These are phyloP conservation scores for Cladosporium sp. DNA, from an alignment of 2,329 filamentous ascomycete genomes.

Conservation along the genomic window DNA sequence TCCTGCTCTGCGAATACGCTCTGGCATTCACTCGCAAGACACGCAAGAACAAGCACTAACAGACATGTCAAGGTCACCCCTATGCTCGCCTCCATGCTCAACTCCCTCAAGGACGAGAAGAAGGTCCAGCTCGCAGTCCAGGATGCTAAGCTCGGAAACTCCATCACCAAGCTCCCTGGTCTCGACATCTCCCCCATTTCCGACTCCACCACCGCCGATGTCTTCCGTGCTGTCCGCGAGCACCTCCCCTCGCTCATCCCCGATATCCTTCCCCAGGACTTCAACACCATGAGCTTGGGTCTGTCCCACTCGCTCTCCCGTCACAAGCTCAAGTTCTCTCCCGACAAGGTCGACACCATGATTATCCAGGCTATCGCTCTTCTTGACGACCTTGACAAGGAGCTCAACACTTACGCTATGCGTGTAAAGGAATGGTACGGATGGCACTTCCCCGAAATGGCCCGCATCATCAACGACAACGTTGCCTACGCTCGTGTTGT, in stretches of 20 bases:
- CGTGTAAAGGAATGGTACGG: constrained; percentile 99
- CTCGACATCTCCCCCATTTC: constrained; percentile 82
- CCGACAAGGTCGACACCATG: constrained; percentile 99
- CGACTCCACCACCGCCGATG: constrained; percentile 78
- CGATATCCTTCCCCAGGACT: constrained; percentile 77
- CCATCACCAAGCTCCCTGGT: constrained; percentile 88
- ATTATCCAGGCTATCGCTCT: constrained; percentile 95
- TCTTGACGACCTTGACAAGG: constrained; percentile 95
- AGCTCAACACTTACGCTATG: constrained; percentile 98
- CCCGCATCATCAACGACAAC: constrained; percentile 96
- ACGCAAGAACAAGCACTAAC: constrained; percentile 10
- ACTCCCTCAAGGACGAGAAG: constrained; percentile 94
- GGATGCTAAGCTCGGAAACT: constrained; percentile 84
- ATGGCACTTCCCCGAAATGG: constrained; percentile 99
- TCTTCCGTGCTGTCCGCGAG: constrained; percentile 92
- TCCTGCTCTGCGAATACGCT: neutral
- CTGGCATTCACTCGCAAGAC: neutral
- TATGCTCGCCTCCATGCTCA: constrained; percentile 76
- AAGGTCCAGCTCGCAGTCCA: constrained; percentile 93
- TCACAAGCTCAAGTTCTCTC: constrained; percentile 97
- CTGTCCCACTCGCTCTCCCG: constrained; percentile 94
- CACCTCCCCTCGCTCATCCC: constrained; percentile 89
- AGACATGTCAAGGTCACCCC: constrained; percentile 64
- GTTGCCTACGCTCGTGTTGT: constrained; percentile 89
- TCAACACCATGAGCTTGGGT: constrained; percentile 93